These are phyloP conservation scores for Didymella pinodella DNA, from an alignment of 2,329 filamentous ascomycete genomes.

Conservation along the genomic window DNA sequence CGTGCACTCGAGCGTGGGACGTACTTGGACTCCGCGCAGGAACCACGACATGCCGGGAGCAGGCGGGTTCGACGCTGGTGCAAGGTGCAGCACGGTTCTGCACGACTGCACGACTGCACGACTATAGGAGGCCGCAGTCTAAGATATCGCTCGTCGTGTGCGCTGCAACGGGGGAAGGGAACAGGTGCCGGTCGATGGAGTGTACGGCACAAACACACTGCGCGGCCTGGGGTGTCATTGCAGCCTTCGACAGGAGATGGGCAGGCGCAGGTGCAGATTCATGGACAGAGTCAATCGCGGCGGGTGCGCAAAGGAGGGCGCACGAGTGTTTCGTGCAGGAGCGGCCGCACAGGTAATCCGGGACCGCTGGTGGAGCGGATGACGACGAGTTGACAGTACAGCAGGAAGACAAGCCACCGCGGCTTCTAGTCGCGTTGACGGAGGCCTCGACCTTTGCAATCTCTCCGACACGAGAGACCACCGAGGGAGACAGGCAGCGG, in stretches of 20 bases:
- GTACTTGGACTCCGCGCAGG: constrained; percentile 59
- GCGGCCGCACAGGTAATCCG: constrained; percentile 16
- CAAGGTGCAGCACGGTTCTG: not conserved
- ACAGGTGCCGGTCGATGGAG: constrained; percentile 8
- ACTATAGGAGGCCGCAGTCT: constrained; percentile 1
- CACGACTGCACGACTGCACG: not conserved
- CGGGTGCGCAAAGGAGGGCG: constrained; percentile 16
- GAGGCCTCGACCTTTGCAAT: constrained; percentile 7
- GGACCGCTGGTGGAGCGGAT: constrained; percentile 12
- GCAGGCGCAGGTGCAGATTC: constrained; percentile 55
- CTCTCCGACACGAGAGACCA: not conserved
- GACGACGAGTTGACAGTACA: not conserved
- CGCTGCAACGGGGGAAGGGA: constrained; percentile 2
- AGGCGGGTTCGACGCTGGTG: not conserved
- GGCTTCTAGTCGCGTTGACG: constrained; percentile 15
- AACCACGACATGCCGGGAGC: constrained; percentile 49
- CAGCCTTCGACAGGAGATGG: constrained; percentile 45
- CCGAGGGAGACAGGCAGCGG: no score
- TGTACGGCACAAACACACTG: constrained; percentile 15
- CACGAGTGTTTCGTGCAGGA: constrained; percentile 23
- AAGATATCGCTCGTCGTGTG: constrained; percentile 9
- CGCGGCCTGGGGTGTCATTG: constrained; percentile 31
- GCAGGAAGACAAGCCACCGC: constrained; percentile 13
- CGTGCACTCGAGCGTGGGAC: not conserved
- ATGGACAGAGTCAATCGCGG: constrained; percentile 15